These are phyloP conservation scores for Pogostemon cablin DNA, from an alignment of 257 asterid species.

Conservation along the genomic window DNA sequence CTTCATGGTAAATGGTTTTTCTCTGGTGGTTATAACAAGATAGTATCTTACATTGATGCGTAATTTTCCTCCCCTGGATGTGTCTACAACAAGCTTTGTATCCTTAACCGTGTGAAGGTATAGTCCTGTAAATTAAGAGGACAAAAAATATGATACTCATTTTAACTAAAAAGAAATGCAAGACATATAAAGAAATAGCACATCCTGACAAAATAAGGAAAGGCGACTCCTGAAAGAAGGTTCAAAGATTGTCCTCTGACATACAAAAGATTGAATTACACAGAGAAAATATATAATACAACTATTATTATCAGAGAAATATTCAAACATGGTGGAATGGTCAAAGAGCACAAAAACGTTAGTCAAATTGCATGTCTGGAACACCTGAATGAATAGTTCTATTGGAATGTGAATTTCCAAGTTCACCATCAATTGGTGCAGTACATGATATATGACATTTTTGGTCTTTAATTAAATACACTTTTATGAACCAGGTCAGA, in stretches of 20 bases:
- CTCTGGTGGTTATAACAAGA: slow-evolving; percentile 20
- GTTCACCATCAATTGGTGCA: neutral
- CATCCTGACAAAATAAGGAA: neutral
- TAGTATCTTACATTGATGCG: slow-evolving; percentile 71
- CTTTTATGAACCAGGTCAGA: neutral
- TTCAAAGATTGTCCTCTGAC: neutral
- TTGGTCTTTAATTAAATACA: neutral
- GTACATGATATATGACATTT: neutral
- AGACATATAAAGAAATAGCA: no score
- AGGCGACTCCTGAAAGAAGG: slow-evolving; percentile 19
- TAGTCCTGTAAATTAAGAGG: slow-evolving; percentile 65
- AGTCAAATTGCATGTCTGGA: neutral
- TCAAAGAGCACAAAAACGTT: slow-evolving; percentile 5
- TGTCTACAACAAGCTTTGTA: slow-evolving; percentile 91
- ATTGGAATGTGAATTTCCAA: neutral
- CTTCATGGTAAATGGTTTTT: slow-evolving; percentile 15
- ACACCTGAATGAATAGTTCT: slow-evolving; percentile 4
- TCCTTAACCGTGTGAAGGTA: slow-evolving; percentile 83
- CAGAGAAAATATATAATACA: neutral
- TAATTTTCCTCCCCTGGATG: slow-evolving; percentile 91
- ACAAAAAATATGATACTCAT: slow-evolving; percentile 26
- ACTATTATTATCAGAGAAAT: neutral
- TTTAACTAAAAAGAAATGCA: slow-evolving; percentile 14
- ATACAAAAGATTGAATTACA: neutral
- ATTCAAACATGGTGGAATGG: neutral